Evolutionary conservation across 441 rosid genomes (phyloP).

Genomic region (Gossypium davidsonii): DNA sequence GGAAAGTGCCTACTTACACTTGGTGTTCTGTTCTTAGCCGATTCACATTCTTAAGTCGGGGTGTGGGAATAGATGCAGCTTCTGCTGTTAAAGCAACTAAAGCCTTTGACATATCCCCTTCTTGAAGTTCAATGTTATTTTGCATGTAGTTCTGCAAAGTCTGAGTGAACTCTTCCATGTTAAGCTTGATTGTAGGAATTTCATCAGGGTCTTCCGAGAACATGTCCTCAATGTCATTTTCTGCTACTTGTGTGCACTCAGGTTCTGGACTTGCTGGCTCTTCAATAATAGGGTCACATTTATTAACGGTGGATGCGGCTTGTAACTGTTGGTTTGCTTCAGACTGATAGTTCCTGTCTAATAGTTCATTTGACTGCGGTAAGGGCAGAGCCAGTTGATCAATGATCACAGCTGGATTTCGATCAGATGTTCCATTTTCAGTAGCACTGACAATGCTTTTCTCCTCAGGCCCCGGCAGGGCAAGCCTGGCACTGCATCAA

Average conservation of each 20-base stretch:
- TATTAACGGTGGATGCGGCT: constrained; percentile 18
- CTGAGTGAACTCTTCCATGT: constrained; percentile 43
- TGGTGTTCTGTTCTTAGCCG: constrained; percentile 53
- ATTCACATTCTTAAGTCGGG: constrained; percentile 35
- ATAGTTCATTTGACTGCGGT: constrained; percentile 30
- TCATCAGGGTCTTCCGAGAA: constrained; percentile 55
- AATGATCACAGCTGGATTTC: constrained; percentile 16
- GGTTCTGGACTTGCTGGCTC: constrained; percentile 66
- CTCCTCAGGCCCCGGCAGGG: constrained; percentile 59
- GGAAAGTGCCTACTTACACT: constrained; percentile 40
- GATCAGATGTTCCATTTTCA: constrained; percentile 25
- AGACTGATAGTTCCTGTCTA: constrained; percentile 29
- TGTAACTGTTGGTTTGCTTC: constrained; percentile 24
- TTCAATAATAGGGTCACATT: constrained; percentile 57
- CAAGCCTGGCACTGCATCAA: constrained; percentile 52
- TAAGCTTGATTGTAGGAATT: constrained; percentile 52
- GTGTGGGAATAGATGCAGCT: constrained; percentile 41
- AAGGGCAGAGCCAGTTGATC: constrained; percentile 30
- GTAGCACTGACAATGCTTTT: constrained; percentile 26
- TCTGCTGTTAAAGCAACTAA: constrained; percentile 46
- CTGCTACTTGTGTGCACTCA: constrained; percentile 29
- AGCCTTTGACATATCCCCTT: constrained; percentile 47
- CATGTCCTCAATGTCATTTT: constrained; percentile 51
- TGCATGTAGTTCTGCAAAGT: constrained; percentile 50
- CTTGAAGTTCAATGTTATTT: constrained; percentile 43